Conservation (phyloP, 2,329 filamentous ascomycete species). For the Epichloe scottii region DNA sequence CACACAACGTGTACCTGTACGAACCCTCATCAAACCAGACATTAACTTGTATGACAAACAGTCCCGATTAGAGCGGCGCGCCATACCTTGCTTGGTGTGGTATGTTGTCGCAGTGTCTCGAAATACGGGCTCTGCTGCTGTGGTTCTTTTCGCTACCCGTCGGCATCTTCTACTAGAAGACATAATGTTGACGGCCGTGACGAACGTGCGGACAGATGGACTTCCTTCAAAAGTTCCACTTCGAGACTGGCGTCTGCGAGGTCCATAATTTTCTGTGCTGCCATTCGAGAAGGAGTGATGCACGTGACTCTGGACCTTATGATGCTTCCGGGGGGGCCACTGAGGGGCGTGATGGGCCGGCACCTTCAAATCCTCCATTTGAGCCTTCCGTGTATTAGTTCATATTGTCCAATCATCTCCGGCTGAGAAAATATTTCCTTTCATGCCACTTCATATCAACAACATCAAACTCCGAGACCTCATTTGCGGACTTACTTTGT, state of each 20-base stretch:
- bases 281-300: slow-evolving; percentile 1
- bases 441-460: slow-evolving; percentile 1
- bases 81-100: neutral
- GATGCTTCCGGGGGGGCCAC: slow-evolving; percentile 9
- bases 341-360: slow-evolving; percentile 14
- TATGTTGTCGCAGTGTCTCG: neutral
- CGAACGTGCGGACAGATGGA: neutral
- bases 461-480: neutral
- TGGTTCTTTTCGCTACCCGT: neutral
- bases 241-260: slow-evolving; percentile 5
- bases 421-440: neutral
- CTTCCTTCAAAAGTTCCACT: neutral
- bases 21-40: neutral
- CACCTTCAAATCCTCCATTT: slow-evolving; percentile 13
- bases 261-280: slow-evolving; percentile 8
- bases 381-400: slow-evolving; percentile 11
- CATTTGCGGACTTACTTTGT: neutral
- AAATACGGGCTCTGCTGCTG: neutral
- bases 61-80: neutral
- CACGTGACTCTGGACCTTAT: slow-evolving; percentile 13
- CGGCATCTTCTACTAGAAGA: neutral
- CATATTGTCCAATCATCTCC: slow-evolving; percentile 9
- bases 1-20: neutral
- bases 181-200: neutral
- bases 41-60: neutral